Base-by-base conservation (phyloP, 306 rosid species). In the Quercus aquifolioides region DNA sequence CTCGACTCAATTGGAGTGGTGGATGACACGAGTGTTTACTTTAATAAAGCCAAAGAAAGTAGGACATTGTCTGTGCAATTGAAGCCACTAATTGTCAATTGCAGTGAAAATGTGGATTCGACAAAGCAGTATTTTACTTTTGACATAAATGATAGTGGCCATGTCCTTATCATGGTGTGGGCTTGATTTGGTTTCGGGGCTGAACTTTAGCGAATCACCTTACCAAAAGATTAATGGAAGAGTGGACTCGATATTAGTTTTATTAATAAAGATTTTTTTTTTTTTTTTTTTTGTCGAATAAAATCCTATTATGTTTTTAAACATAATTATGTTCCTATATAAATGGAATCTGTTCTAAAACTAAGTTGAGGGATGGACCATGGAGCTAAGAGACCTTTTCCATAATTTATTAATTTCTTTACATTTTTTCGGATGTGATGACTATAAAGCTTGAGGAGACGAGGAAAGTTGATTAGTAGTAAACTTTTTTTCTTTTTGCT, bases 331-430 rank as follows among this genome's bases (percentile, higher is more conserved):
- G 15, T 25, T 76, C 51, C 55, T 17, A 20, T 51, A 10, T 15
- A 31, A 64, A 11, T 67, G 80, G 80, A 76, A 76, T 52, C 80
- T 65, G 31, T 12, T 30, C 33, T 17, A 65, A 76, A 52, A n/a
- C 80, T 28, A 55, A 31, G 74, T 31, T 17, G 9, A 18, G 77
- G 79, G 75, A 49, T 35, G 75, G 55, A 25, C 23, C 6, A 67
- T 33, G 19, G 23, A 18, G 13, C 9, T 31, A 5, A 13, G 11
- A 12, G 15, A n/a, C 38, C 28, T 62, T 63, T 63, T 63, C 33
- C 5, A 7, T 31, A 71, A 41, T 31, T 1, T 3, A 18, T 67
- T 31, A 3, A 1, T 31, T 18, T 6, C 15, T 8, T 41, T 41
- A 41, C 46, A 41, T 7, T 8, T 41, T 26, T 26, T 6, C 19